These are phyloP conservation scores for Pichia sp. DNA, from an alignment of 1,139 yeast genomes.

Conservation along the genomic window DNA sequence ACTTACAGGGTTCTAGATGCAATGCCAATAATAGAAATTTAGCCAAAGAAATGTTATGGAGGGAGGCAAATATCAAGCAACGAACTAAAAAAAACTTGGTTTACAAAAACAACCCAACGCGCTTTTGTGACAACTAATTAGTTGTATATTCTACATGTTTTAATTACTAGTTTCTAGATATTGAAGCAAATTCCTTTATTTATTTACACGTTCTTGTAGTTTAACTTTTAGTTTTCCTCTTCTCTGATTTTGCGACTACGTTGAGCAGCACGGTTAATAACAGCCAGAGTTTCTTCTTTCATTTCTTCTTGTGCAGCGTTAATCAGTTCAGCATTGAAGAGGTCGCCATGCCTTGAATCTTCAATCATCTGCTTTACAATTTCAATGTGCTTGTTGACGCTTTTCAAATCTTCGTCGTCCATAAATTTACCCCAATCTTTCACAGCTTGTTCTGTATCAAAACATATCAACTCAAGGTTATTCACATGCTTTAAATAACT, in stretches of 20 bases:
- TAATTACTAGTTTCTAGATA: too few species aligned
- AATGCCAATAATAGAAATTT: too few species aligned
- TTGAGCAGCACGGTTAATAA: constrained; percentile 26
- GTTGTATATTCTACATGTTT: too few species aligned
- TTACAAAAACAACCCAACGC: too few species aligned
- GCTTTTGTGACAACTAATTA: too few species aligned
- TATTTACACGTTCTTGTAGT: neutral
- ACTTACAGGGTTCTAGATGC: too few species aligned
- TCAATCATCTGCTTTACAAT: constrained; percentile 40
- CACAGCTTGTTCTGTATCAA: constrained; percentile 31
- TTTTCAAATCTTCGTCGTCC: constrained; percentile 32
- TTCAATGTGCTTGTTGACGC: constrained; percentile 31
- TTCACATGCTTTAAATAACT: constrained; percentile 30
- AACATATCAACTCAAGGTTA: constrained; percentile 29
- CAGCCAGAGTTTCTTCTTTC: constrained; percentile 24
- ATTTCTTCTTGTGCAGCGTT: constrained; percentile 31
- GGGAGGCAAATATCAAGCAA: too few species aligned
- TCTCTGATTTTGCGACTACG: constrained; percentile 4
- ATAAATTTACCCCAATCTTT: constrained; percentile 21
- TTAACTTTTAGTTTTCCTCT: neutral
- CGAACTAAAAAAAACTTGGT: too few species aligned
- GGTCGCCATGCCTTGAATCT: constrained; percentile 40
- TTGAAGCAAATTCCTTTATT: too few species aligned
- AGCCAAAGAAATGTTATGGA: too few species aligned
- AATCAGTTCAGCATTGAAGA: constrained; percentile 25